Evolutionary conservation across 2,329 filamentous ascomycete species (phyloP), one percentile per base, ranked within the genome.

Genomic region (Emmonsia crescens): DNA sequence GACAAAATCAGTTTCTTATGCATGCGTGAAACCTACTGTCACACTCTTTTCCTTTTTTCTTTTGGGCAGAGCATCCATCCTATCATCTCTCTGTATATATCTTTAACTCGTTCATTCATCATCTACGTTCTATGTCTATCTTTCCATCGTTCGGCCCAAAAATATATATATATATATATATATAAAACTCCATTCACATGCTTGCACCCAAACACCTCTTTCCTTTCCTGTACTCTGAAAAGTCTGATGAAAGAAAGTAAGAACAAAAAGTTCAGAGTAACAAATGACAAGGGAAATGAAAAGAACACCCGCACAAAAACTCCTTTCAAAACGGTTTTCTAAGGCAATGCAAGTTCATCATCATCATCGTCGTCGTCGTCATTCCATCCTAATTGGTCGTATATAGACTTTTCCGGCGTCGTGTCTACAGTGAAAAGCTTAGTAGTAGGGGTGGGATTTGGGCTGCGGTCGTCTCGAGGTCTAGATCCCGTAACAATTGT

Each of bases 361-460:
- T 65, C 55, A 52, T 63, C 61, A 51, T 73, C 70, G 61, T 77
- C 73, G 61, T 76, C 68, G 63, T 73, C 68, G 59, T 73, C 74
- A 63, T 77, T 73, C 77, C 77, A 79, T 59, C 77, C 77, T 57
- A 79, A 63, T 54, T 73, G 69, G 62, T 74, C 74, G 61, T 79
- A 79, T 51, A 79, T 75, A 9, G 76, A 74, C 58, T 73, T 74
- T 60, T 74, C 72, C 21, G 70, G 71, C 8, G 71, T 75, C 38
- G 29, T 33, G 27, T 33, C 56, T 14, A 38, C 57, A 24, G 42
- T 54, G 33, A 24, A 46, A 46, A 38, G n/a, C 21, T 55, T 54
- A 31, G 46, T 57, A 55, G 38, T 55, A 46, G 51, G 16, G 16
- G 21, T 24, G n/a, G 56, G 24, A 21, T 57, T 33, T 8, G 19